Conservation (phyloP, 2,329 filamentous ascomycete genomes). For the Penicillium paneum region DNA sequence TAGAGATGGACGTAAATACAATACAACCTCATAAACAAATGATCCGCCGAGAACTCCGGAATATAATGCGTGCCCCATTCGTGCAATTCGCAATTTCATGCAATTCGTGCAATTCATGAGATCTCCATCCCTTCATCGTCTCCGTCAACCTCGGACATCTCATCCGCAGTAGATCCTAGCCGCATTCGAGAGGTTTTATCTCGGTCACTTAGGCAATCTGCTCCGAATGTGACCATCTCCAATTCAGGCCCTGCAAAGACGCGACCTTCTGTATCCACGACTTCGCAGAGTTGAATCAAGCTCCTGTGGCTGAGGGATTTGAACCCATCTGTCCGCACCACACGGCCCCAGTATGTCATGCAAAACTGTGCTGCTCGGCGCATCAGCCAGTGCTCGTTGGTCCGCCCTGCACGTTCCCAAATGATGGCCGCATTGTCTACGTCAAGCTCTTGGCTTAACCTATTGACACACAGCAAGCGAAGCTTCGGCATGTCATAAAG, state of each 20-base stretch:
- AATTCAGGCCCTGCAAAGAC: slow-evolving; percentile 86
- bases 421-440: slow-evolving; percentile 93
- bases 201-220: slow-evolving; percentile 43
- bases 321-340: slow-evolving; percentile 87
- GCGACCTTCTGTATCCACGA: slow-evolving; percentile 88
- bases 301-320: slow-evolving; percentile 72
- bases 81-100: slow-evolving; percentile 10
- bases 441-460: slow-evolving; percentile 84
- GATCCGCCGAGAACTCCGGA: slow-evolving; percentile 18
- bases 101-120: slow-evolving; percentile 23
- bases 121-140: slow-evolving; percentile 51
- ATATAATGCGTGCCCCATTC: slow-evolving; percentile 19
- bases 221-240: slow-evolving; percentile 55
- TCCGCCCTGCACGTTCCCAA: slow-evolving; percentile 89
- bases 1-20: not conserved
- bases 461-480: slow-evolving; percentile 83
- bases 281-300: slow-evolving; percentile 86
- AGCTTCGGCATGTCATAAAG: slow-evolving; percentile 96
- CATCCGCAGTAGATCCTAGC: slow-evolving; percentile 29
- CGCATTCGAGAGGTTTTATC: slow-evolving; percentile 33
- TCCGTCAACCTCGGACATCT: slow-evolving; percentile 43
- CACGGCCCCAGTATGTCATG: slow-evolving; percentile 88
- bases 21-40: slow-evolving; percentile 5
- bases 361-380: slow-evolving; percentile 84
- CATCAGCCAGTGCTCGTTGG: slow-evolving; percentile 90